These are phyloP conservation scores for Cenchrus purpureus DNA, from an alignment of 176 grass and related monocot genomes.

Conservation along the genomic window DNA sequence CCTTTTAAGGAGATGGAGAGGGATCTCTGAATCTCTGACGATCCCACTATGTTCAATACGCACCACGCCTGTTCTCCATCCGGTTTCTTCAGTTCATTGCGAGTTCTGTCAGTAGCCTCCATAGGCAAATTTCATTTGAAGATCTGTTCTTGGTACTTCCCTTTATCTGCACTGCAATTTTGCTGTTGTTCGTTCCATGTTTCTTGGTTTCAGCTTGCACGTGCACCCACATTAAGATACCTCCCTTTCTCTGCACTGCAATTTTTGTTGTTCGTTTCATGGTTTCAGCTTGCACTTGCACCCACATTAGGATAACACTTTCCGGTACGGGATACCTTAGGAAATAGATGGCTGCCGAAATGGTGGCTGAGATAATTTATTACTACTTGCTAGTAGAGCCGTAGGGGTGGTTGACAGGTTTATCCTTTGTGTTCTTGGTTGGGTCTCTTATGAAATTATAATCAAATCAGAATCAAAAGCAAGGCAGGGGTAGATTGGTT, in stretches of 20 bases:
- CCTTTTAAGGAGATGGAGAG: background rate
- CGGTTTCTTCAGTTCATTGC: background rate
- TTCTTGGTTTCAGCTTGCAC: background rate
- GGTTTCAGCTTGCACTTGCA: constrained; percentile 2
- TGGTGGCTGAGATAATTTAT: constrained; percentile 25
- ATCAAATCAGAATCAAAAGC: background rate
- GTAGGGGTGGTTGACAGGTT: constrained; percentile 42
- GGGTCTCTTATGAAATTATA: constrained; percentile 27
- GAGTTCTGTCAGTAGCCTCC: background rate
- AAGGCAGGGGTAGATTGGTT: background rate
- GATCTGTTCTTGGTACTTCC: background rate
- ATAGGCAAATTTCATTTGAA: background rate
- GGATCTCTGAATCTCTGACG: no score
- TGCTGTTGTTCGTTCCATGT: background rate
- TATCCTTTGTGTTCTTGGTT: constrained; percentile 56
- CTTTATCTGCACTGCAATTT: background rate
- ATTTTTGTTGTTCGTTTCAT: background rate
- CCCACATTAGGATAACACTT: constrained; percentile 31
- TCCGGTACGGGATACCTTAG: constrained; percentile 33
- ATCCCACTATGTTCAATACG: no score
- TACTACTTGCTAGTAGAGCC: constrained; percentile 32
- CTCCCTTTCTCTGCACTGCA: background rate
- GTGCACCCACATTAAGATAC: background rate
- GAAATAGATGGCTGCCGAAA: constrained; percentile 41
- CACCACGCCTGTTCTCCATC: no score